A percentile compares a stretch with the other conserved stretches of the same genome.
Evolutionary conservation across 2,329 filamentous ascomycete species (phyloP).

Genomic region (Dissoconium aciculare): DNA sequence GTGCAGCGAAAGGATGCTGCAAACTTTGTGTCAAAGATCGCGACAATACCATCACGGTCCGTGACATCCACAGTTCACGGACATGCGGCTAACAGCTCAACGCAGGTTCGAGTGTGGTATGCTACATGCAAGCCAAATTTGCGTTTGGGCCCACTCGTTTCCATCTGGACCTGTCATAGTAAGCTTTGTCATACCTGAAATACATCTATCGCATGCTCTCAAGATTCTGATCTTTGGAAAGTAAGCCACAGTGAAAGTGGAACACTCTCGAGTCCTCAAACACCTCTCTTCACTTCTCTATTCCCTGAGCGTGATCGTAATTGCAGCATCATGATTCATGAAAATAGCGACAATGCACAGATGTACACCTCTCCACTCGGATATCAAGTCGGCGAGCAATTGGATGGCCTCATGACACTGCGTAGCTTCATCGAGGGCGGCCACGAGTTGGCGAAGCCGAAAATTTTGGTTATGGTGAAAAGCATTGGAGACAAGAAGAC

Average conservation of each 20-base stretch:
- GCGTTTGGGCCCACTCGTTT: constrained; percentile 39
- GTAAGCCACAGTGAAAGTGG: constrained; percentile 35
- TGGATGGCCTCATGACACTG: constrained; percentile 42
- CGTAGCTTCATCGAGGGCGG: constrained; percentile 40
- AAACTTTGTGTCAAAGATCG: constrained; percentile 43
- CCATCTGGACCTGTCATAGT: constrained; percentile 41
- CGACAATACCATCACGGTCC: constrained; percentile 38
- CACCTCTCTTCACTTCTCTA: constrained; percentile 39
- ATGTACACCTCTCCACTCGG: constrained; percentile 35
- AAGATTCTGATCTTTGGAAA: constrained; percentile 1
- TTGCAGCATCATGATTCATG: constrained; percentile 40
- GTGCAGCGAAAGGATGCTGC: constrained; percentile 36
- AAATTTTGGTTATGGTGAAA: constrained; percentile 43
- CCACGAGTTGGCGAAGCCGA: constrained; percentile 37
- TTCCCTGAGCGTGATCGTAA: constrained; percentile 42
- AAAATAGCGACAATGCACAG: constrained; percentile 30
- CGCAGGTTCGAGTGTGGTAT: constrained; percentile 40
- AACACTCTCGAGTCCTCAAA: constrained; percentile 28
- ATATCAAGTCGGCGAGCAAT: constrained; percentile 22
- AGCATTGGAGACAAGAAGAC: constrained; percentile 40
- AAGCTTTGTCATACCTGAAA: constrained; percentile 3
- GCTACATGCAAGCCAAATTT: constrained; percentile 28
- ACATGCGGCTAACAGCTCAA: constrained; percentile 2
- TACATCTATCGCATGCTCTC: neutral
- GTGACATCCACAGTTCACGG: constrained; percentile 8